Evolutionary conservation across 805 yeast genomes (phyloP).

Genomic region (Wickerhamiella azyma): DNA sequence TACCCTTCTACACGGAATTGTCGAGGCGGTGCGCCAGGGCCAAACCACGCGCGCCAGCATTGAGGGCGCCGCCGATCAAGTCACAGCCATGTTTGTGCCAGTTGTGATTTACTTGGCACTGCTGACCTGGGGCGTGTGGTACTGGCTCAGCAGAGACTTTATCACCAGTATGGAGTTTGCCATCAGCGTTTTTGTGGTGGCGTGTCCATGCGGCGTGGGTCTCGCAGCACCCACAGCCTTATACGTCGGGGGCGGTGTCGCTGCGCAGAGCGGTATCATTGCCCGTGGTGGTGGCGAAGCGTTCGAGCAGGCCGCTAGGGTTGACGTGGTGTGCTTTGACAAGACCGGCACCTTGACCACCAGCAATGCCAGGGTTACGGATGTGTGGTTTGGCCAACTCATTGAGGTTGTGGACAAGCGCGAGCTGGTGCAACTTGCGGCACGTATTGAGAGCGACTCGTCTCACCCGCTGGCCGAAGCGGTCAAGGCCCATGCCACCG

Average conservation of each 20-base stretch:
- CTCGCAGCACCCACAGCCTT: constrained; percentile 76
- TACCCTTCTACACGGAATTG: constrained; percentile 49
- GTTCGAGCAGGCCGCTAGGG: constrained; percentile 60
- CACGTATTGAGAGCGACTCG: constrained; percentile 41
- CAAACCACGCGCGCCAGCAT: constrained; percentile 62
- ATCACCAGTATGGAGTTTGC: constrained; percentile 45
- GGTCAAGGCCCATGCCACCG: constrained; percentile 31
- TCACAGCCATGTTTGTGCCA: constrained; percentile 67
- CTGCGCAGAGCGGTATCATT: constrained; percentile 62
- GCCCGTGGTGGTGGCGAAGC: constrained; percentile 77
- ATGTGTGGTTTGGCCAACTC: constrained; percentile 35
- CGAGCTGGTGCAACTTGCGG: constrained; percentile 34
- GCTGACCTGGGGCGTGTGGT: constrained; percentile 57
- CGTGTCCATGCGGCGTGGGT: constrained; percentile 80
- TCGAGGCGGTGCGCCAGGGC: constrained; percentile 57
- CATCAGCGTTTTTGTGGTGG: constrained; percentile 67
- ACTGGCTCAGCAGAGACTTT: constrained; percentile 34
- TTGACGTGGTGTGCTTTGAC: constrained; percentile 96
- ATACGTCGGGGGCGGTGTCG: constrained; percentile 66
- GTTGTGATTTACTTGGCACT: constrained; percentile 47
- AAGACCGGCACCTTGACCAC: constrained; percentile 97
- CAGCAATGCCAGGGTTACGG: constrained; percentile 61
- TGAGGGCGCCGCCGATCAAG: constrained; percentile 51
- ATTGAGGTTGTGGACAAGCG: constrained; percentile 84
- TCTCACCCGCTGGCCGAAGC: constrained; percentile 59